A percentile compares a stretch with the other conserved stretches of the same genome.
These are phyloP conservation scores for Gossypium stocksii DNA, from an alignment of 345 rosid genomes.

Conservation along the genomic window DNA sequence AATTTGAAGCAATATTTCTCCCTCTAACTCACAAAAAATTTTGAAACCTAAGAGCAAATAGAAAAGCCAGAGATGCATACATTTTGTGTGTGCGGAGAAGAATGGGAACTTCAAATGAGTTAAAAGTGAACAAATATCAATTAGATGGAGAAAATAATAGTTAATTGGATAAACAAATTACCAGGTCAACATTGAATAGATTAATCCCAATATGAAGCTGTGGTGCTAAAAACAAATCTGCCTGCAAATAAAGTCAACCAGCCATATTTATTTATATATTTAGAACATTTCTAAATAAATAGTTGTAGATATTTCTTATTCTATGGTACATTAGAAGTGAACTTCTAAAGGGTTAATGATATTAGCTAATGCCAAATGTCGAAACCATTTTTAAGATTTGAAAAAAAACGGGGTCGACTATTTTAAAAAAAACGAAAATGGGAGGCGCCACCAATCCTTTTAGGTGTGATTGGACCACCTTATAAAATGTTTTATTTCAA, in stretches of 20 bases:
- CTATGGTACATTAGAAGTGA: not conserved
- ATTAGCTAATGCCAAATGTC: not conserved
- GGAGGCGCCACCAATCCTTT: too few species aligned
- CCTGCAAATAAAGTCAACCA: slow-evolving; percentile 39
- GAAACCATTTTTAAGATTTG: too few species aligned
- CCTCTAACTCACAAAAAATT: not conserved
- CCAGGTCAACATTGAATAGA: slow-evolving; percentile 66
- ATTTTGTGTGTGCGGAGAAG: not conserved
- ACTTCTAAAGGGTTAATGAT: not conserved
- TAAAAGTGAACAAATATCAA: not conserved
- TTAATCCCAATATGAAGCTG: slow-evolving; percentile 48
- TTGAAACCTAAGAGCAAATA: not conserved
- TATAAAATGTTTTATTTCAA: too few species aligned
- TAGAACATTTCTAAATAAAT: not conserved
- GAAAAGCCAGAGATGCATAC: not conserved
- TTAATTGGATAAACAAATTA: slow-evolving; percentile 20
- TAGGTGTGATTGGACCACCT: too few species aligned
- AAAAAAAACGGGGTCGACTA: too few species aligned
- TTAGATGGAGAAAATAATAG: slow-evolving; percentile 4
- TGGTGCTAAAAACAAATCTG: slow-evolving; percentile 74
- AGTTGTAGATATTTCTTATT: not conserved
- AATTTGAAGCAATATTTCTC: not conserved
- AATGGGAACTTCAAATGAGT: not conserved
- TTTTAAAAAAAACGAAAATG: too few species aligned
- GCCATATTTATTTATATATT: not conserved